Evolutionary conservation across 139 green algal genomes (phyloP), one percentile per base, ranked within the genome.

Genomic region (Coelastrella sp.): DNA sequence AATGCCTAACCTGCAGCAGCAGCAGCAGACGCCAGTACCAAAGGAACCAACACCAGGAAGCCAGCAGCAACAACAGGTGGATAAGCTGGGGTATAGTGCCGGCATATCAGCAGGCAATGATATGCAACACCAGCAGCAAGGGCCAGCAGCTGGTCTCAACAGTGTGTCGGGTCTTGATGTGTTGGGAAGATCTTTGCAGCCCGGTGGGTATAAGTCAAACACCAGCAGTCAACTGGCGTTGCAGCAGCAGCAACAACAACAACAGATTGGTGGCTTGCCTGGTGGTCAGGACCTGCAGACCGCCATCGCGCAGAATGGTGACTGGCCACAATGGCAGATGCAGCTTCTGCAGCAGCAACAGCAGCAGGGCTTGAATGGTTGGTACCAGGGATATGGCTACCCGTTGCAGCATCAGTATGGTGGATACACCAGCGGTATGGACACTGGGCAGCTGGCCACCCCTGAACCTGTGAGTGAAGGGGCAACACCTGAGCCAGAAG

Each of bases 291-390:
- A 80, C 8, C 6, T 7, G 7, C 22, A 80, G 2, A 7, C 8
- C 3, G 17, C 17, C 3, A 2, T 6, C 2, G 10, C 11, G 2
- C 61, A 71, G 61, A 71, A 71, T 71, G 11, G 61, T 80, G 74
- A 57, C 60, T 86, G 80, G 80, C 64, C 61, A 64, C 82, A 87
- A 64, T 65, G 32, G 59, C 66, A 73, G 22, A 5, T 11, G n/a
- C 66, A 78, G 68, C 83, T 80, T 20, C 83, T 71, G 16, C 83
- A 80, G 83, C 82, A 79, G 82, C 82, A 87, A 64, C 22, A 87
- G 5, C 56, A 80, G 74, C 73, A 78, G 14, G 23, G 32, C 22
- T 20, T 59, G 2, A 7, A 11, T 2, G n/a, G 74, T 16, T 60
- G 23, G 23, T 20, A n/a, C 13, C 74, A 80, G 74, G 5, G 22